These are phyloP conservation scores for Echeveria elegans DNA, from an alignment of 164 flowering plant species.

Conservation along the genomic window DNA sequence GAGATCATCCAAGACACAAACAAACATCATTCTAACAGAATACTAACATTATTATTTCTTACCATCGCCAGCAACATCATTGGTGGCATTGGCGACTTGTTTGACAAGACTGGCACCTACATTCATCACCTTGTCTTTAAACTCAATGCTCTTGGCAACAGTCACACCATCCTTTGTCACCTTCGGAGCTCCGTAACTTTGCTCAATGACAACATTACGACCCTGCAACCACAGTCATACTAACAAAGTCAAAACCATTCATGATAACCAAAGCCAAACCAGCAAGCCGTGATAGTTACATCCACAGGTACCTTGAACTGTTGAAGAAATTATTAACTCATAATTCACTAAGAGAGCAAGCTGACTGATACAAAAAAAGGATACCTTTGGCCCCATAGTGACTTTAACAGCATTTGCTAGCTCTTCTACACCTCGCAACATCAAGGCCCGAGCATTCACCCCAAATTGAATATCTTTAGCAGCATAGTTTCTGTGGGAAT, in stretches of 20 bases:
- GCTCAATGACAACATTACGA: conserved; percentile 11
- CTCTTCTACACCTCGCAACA: conserved; percentile 94
- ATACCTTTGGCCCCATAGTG: conserved; percentile 99
- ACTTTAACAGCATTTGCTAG: conserved; percentile 95
- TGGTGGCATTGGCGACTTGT: conserved; percentile 22
- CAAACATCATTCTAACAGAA: not conserved
- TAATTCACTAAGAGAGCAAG: not conserved
- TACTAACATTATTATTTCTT: not conserved
- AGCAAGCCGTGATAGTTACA: too few species aligned
- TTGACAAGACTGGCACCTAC: conserved; percentile 28
- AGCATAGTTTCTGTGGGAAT: conserved; percentile 84
- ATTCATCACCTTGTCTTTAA: conserved; percentile 23
- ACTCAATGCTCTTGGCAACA: conserved; percentile 26
- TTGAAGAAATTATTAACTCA: too few species aligned
- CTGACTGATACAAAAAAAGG: not conserved
- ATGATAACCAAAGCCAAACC: not conserved
- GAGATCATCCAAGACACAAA: not conserved
- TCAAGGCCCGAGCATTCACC: conserved; percentile 77
- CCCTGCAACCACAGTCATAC: not conserved
- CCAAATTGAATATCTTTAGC: conserved; percentile 92
- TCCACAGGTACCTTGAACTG: too few species aligned
- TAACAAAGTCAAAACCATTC: not conserved
- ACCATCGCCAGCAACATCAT: conserved; percentile 21
- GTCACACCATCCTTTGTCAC: conserved; percentile 28
- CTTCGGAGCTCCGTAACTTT: conserved; percentile 25